A percentile compares a stretch with the other conserved stretches of the same genome.
phyloP scores from a whole-genome alignment of 352 stramenopile genomes.

The Phytophthora macrochlamydospora region DNA sequence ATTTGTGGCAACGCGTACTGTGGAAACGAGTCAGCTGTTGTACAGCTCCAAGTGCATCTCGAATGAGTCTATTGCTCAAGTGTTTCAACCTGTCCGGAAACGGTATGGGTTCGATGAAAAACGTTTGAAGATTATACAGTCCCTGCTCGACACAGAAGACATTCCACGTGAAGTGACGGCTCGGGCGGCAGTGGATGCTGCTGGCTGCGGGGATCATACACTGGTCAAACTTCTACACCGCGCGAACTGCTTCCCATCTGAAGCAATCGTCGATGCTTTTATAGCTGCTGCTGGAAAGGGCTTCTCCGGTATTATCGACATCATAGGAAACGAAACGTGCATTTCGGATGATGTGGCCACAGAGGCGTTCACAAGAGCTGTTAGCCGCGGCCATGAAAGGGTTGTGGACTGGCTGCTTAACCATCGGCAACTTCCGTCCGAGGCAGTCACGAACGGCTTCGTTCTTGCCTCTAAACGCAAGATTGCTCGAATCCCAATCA shows the following conservation, averaged over 20 bases:
- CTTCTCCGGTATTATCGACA: background rate
- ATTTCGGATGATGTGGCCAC: background rate
- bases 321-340: background rate
- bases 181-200: background rate
- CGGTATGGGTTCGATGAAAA: background rate
- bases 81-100: background rate
- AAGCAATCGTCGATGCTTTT: background rate
- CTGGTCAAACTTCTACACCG: background rate
- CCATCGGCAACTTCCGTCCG: background rate
- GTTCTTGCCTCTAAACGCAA: background rate
- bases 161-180: background rate
- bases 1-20: background rate
- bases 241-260: background rate
- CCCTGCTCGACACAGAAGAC: background rate
- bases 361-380: background rate
- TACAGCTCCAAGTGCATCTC: background rate
- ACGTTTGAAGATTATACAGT: background rate
- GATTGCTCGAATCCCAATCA: background rate
- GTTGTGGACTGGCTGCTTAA: background rate
- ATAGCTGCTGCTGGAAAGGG: background rate
- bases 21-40: background rate
- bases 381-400: background rate
- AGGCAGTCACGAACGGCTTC: background rate
- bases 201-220: background rate
- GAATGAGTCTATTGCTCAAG: background rate